These are phyloP conservation scores for Aspergillus ochraceus DNA, from an alignment of 2,329 filamentous ascomycete genomes.

Conservation along the genomic window DNA sequence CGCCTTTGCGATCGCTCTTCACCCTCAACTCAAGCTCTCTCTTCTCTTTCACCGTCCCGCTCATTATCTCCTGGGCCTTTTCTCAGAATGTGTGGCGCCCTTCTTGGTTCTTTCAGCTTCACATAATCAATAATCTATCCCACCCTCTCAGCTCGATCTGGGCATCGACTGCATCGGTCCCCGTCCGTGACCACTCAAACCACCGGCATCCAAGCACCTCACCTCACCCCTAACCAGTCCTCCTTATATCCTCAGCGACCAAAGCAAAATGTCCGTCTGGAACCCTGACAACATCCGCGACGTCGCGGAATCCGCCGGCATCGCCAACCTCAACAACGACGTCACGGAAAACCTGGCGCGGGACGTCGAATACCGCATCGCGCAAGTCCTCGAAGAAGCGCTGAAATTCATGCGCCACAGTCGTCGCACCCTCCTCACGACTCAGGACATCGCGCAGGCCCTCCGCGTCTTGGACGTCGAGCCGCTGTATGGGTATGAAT, in stretches of 20 bases:
- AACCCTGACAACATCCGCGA: conserved; percentile 95
- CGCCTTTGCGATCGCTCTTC: not conserved
- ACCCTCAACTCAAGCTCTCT: not conserved
- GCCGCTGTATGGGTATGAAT: conserved; percentile 94
- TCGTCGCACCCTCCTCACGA: conserved; percentile 81
- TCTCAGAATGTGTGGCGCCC: not conserved
- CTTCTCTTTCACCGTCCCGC: not conserved
- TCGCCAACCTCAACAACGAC: conserved; percentile 77
- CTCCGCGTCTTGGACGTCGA: conserved; percentile 86
- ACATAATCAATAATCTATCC: not conserved
- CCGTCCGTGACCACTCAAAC: not conserved
- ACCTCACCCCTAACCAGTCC: not conserved
- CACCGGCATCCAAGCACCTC: not conserved
- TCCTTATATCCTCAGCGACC: too few species aligned
- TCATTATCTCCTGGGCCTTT: not conserved
- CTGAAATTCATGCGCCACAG: conserved; percentile 94
- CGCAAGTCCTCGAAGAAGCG: conserved; percentile 89
- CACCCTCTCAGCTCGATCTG: not conserved
- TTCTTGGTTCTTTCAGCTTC: not conserved
- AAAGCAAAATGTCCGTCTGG: conserved; percentile 75
- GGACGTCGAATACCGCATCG: conserved; percentile 92
- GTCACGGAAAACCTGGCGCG: conserved; percentile 83
- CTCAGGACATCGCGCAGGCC: conserved; percentile 85
- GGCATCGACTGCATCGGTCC: too few species aligned
- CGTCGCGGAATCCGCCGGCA: conserved; percentile 93